phyloP scores from a whole-genome alignment of 1,139 yeast species.

The Hansenula anomala region DNA sequence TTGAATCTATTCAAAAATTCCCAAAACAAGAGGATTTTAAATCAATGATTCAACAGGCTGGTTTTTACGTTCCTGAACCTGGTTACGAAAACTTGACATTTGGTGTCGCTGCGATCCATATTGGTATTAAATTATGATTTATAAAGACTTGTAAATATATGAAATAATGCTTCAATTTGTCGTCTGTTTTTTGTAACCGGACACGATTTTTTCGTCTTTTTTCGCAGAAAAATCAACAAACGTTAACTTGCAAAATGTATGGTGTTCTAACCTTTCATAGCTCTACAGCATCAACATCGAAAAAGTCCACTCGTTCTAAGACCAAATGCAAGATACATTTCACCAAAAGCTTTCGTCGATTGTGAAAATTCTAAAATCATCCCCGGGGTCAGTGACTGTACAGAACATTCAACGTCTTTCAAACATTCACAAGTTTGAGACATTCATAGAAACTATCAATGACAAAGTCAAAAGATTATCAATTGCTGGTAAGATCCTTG shows the following conservation, averaged over 20 bases:
- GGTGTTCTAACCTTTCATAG: too few species aligned
- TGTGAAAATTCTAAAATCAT: conserved; percentile 13
- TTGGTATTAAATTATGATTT: conserved; percentile 74
- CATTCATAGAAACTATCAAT: conserved; percentile 16
- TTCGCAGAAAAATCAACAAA: too few species aligned
- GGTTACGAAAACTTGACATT: conserved; percentile 96
- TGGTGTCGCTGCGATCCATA: conserved; percentile 94
- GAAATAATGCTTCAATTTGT: too few species aligned
- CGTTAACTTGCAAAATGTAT: too few species aligned
- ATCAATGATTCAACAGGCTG: conserved; percentile 89
- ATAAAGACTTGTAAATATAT: conserved; percentile 19
- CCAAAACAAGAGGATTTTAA: conserved; percentile 92
- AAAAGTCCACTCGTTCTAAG: neutral
- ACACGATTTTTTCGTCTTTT: too few species aligned
- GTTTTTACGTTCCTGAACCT: conserved; percentile 81
- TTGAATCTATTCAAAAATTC: conserved; percentile 87
- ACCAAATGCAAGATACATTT: conserved; percentile 16
- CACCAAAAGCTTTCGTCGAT: conserved; percentile 15
- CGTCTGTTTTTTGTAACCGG: too few species aligned
- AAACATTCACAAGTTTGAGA: conserved; percentile 21
- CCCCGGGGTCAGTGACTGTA: conserved; percentile 18
- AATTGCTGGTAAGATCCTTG: conserved; percentile 23
- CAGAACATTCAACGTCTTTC: conserved; percentile 22
- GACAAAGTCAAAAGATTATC: conserved; percentile 14
- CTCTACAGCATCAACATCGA: too few species aligned